Conservation (phyloP, 805 yeast genomes). For the Scheffersomyces coipomensis region DNA sequence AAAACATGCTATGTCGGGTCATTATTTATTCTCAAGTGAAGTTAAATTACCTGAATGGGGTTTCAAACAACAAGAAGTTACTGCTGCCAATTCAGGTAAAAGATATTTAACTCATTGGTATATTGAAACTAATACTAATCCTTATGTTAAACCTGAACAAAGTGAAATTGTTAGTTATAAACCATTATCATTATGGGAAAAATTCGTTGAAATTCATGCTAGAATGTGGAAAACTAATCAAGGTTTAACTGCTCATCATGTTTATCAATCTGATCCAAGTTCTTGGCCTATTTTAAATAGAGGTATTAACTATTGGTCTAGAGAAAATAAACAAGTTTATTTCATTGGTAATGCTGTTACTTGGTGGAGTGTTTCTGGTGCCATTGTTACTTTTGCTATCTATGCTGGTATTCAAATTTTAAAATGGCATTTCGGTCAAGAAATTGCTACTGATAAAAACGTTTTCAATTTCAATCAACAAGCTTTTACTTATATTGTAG, state of each 20-base stretch:
- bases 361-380: conserved; percentile 70
- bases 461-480: conserved; percentile 67
- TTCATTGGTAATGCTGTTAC: conserved; percentile 74
- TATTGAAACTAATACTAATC: conserved; percentile 66
- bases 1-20: conserved; percentile 77
- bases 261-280: conserved; percentile 68
- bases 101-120: conserved; percentile 66
- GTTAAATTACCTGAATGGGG: conserved; percentile 82
- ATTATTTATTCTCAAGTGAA: conserved; percentile 73
- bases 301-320: conserved; percentile 82
- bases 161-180: conserved; percentile 45
- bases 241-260: conserved; percentile 66
- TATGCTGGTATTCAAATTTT: conserved; percentile 47
- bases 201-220: conserved; percentile 63
- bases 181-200: conserved; percentile 51
- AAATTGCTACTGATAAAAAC: conserved; percentile 47
- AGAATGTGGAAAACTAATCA: conserved; percentile 78
- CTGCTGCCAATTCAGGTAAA: conserved; percentile 72
- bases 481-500: conserved; percentile 58
- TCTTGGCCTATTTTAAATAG: conserved; percentile 74
- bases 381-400: conserved; percentile 49
- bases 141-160: conserved; percentile 30
- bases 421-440: conserved; percentile 60
- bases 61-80: conserved; percentile 80
- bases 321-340: conserved; percentile 60